Evolutionary conservation across 2,329 filamentous ascomycete species (phyloP).

Genomic region (Scleromitrula shiraiana): DNA sequence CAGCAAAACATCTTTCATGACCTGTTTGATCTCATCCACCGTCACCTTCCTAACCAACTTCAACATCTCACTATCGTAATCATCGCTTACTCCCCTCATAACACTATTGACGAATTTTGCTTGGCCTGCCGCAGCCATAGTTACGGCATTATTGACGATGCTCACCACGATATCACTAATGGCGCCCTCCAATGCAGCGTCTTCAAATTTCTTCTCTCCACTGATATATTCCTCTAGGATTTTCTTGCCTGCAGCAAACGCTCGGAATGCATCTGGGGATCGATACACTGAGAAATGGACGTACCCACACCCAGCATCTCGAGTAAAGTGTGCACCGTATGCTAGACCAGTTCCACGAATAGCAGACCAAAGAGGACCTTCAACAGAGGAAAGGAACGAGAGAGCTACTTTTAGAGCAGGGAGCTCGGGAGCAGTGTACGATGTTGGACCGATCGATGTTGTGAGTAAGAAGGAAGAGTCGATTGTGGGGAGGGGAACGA

Average conservation of each 20-base stretch:
- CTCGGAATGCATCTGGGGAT: constrained; percentile 81
- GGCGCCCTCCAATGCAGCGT: constrained; percentile 65
- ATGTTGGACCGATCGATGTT: constrained; percentile 64
- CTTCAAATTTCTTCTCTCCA: constrained; percentile 66
- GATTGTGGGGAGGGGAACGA: constrained; percentile 85
- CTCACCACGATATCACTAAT: constrained; percentile 81
- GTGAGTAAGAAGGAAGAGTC: constrained; percentile 86
- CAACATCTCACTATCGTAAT: constrained; percentile 72
- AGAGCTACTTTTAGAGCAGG: constrained; percentile 82
- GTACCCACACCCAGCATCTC: constrained; percentile 70
- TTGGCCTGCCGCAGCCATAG: constrained; percentile 72
- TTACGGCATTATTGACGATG: constrained; percentile 83
- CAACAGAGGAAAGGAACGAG: constrained; percentile 84
- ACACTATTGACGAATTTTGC: constrained; percentile 79
- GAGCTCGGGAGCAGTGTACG: constrained; percentile 67
- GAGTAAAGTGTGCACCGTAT: constrained; percentile 75
- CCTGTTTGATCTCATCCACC: constrained; percentile 66
- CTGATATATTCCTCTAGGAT: constrained; percentile 68
- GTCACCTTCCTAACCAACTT: constrained; percentile 68
- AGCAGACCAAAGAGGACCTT: constrained; percentile 89
- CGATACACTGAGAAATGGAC: constrained; percentile 83
- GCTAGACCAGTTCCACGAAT: constrained; percentile 90
- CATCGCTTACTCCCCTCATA: constrained; percentile 63
- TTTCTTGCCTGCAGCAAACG: constrained; percentile 67
- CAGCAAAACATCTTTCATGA: constrained; percentile 66